Evolutionary conservation across 2,329 filamentous ascomycete species (phyloP).

Genomic region (Fusarium sp.): DNA sequence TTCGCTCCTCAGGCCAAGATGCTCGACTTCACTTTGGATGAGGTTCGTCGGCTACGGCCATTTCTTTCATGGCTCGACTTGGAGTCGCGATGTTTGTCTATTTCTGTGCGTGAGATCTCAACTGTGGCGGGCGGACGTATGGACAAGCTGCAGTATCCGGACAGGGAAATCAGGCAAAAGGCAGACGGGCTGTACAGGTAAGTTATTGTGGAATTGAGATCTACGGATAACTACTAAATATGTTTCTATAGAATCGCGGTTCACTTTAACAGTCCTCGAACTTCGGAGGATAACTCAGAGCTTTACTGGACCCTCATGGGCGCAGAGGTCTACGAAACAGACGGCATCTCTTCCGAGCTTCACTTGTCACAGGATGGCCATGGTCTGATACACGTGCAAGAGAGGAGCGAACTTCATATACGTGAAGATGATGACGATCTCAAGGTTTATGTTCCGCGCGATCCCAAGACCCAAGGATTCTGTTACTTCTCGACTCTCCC

Average conservation of each 20-base stretch:
- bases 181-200: conserved; percentile 51
- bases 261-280: conserved; percentile 38
- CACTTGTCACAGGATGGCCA: conserved; percentile 45
- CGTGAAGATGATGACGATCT: conserved; percentile 39
- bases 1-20: conserved; percentile 49
- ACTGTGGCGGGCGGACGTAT: conserved; percentile 33
- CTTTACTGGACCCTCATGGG: conserved; percentile 28
- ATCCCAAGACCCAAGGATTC: conserved; percentile 43
- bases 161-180: conserved; percentile 46
- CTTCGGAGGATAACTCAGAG: not conserved
- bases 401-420: conserved; percentile 46
- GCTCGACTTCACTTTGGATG: conserved; percentile 52
- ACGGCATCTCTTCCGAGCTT: conserved; percentile 46
- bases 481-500: conserved; percentile 48
- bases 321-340: conserved; percentile 46
- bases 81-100: conserved; percentile 49
- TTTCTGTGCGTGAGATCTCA: conserved; percentile 50
- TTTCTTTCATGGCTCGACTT: conserved; percentile 53
- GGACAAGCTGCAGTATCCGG: conserved; percentile 35
- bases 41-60: conserved; percentile 45
- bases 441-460: conserved; percentile 49
- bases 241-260: conserved; percentile 32
- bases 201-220: not conserved
- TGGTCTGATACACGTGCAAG: conserved; percentile 25
- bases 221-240: not conserved